phyloP scores from a whole-genome alignment of 805 yeast species.

The Blastobotrys attinorum region DNA sequence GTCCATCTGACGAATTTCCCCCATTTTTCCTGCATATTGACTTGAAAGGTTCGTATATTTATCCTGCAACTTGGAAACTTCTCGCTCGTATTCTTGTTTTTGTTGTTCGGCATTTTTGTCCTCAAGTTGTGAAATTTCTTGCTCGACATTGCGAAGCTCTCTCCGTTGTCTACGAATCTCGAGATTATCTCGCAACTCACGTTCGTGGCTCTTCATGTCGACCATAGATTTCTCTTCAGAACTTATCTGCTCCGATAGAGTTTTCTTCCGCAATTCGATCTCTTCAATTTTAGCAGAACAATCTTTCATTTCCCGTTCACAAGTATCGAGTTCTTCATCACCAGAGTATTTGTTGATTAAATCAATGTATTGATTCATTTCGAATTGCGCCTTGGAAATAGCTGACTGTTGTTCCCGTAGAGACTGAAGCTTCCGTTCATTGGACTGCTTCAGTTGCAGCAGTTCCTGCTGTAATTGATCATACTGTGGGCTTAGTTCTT shows the following conservation, averaged over 20 bases:
- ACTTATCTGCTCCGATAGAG: slow-evolving; percentile 18
- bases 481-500: not conserved
- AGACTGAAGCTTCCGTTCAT: not conserved
- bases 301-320: slow-evolving; percentile 24
- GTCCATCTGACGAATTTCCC: slow-evolving; percentile 77
- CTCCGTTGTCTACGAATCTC: slow-evolving; percentile 42
- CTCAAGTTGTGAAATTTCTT: slow-evolving; percentile 40
- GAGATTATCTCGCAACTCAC: slow-evolving; percentile 56
- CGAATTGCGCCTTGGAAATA: not conserved
- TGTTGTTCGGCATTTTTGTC: slow-evolving; percentile 50
- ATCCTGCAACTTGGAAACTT: slow-evolving; percentile 43
- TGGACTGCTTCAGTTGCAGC: slow-evolving; percentile 5
- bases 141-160: slow-evolving; percentile 33
- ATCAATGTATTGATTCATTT: not conserved
- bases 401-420: not conserved
- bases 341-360: slow-evolving; percentile 6
- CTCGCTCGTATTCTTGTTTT: slow-evolving; percentile 52
- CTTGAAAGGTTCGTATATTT: slow-evolving; percentile 50
- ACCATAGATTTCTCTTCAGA: slow-evolving; percentile 36
- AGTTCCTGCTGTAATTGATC: slow-evolving; percentile 6
- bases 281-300: slow-evolving; percentile 15
- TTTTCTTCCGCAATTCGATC: slow-evolving; percentile 19
- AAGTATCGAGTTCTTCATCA: slow-evolving; percentile 6
- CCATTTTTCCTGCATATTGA: slow-evolving; percentile 65
- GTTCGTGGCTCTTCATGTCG: slow-evolving; percentile 55